Evolutionary conservation across 2,329 filamentous ascomycete genomes (phyloP).

Genomic region (Diaporthe citri): DNA sequence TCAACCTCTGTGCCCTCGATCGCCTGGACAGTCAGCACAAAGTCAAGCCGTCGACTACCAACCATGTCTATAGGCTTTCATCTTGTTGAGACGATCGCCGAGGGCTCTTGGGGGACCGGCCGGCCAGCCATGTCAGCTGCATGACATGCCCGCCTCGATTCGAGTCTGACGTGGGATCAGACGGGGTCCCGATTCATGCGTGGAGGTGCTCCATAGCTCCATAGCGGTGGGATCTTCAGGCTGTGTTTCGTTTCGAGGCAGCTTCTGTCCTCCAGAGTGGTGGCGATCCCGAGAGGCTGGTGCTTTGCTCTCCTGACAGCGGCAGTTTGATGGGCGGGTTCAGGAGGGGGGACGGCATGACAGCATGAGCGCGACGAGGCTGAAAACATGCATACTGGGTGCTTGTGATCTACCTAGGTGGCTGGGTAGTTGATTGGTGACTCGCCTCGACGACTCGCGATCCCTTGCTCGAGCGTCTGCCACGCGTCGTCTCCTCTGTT

Average conservation of each 20-base stretch:
- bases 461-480: not conserved
- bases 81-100: conserved; percentile 19
- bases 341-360: not conserved
- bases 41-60: not conserved
- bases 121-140: conserved; percentile 15
- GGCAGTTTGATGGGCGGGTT: conserved; percentile 16
- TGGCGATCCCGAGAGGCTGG: conserved; percentile 1
- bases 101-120: not conserved
- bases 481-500: not conserved
- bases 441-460: conserved; percentile 2
- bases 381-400: not conserved
- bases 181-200: conserved; percentile 21
- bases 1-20: conserved; percentile 24
- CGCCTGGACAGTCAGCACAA: not conserved
- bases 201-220: not conserved
- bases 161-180: conserved; percentile 25
- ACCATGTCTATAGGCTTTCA: not conserved
- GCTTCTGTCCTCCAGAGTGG: conserved; percentile 19
- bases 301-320: conserved; percentile 2
- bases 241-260: conserved; percentile 34
- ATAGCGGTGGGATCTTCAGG: not conserved
- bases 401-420: not conserved
- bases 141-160: conserved; percentile 11
- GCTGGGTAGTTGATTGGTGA: not conserved
- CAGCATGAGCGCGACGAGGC: conserved; percentile 17